Conservation (phyloP, 2,329 filamentous ascomycete species). For the Colletotrichum plurivorum region DNA sequence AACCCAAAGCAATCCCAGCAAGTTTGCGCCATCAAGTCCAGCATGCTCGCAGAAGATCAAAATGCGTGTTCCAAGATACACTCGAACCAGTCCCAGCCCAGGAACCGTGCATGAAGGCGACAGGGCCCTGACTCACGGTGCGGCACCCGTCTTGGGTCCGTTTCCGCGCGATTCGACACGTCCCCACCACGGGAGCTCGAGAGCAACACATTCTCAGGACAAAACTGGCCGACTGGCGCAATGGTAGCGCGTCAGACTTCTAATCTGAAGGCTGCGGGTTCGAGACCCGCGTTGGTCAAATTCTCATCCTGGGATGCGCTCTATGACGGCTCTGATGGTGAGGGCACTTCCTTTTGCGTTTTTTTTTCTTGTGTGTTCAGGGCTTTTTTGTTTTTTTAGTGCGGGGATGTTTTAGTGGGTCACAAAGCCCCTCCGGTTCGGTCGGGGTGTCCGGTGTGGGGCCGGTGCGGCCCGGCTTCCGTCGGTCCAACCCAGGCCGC, state of each 20-base stretch:
- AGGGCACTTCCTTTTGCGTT: background rate
- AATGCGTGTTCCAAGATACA: too few species aligned
- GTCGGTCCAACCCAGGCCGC: background rate
- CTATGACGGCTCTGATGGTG: fast-evolving
- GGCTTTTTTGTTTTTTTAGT: slow-evolving; percentile 11
- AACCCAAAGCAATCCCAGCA: too few species aligned
- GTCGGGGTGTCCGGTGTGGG: background rate
- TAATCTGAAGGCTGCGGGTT: slow-evolving; percentile 41
- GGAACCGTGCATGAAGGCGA: too few species aligned
- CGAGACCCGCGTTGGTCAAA: slow-evolving; percentile 39
- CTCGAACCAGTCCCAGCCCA: too few species aligned
- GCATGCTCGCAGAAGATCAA: too few species aligned
- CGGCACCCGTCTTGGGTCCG: background rate
- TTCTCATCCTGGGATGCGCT: background rate
- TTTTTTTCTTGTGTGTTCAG: background rate
- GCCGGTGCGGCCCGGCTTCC: background rate
- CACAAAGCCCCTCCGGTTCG: background rate
- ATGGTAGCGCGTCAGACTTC: slow-evolving; percentile 42
- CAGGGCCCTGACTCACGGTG: background rate
- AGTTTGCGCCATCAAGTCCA: too few species aligned
- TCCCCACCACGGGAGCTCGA: slow-evolving; percentile 8
- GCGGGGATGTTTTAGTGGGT: background rate
- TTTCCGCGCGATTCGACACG: fast-evolving
- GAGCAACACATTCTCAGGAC: background rate
- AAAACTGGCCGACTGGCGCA: slow-evolving; percentile 36